These are phyloP conservation scores for Dryas drummondii DNA, from an alignment of 306 rosid genomes.

Conservation along the genomic window DNA sequence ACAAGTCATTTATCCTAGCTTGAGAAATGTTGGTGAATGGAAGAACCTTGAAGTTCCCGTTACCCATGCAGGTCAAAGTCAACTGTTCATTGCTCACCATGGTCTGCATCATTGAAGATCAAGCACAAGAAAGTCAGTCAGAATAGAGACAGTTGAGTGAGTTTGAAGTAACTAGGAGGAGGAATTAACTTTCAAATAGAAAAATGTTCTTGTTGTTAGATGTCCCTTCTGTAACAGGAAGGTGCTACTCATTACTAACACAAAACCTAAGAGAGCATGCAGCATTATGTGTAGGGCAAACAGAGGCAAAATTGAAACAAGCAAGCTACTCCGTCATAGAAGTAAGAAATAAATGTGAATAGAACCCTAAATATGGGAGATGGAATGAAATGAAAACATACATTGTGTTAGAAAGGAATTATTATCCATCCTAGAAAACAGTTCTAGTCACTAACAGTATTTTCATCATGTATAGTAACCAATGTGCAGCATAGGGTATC, in stretches of 20 bases:
- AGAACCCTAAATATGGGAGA: too few relatives aligned
- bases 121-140: not conserved
- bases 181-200: not conserved
- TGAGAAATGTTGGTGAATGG: slow-evolving; percentile 70
- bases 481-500: not conserved
- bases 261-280: not conserved
- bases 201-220: slow-evolving; percentile 4
- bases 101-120: slow-evolving; percentile 52
- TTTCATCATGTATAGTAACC: not conserved
- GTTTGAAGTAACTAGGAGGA: slow-evolving; percentile 4
- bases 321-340: not conserved
- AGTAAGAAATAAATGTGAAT: not conserved
- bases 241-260: not conserved
- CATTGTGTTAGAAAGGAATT: not conserved
- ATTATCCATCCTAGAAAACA: not conserved
- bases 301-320: not conserved
- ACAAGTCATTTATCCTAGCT: slow-evolving; percentile 71
- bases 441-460: not conserved
- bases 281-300: not conserved
- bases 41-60: slow-evolving; percentile 74
- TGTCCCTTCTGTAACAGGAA: not conserved
- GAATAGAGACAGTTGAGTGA: not conserved
- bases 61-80: slow-evolving; percentile 78
- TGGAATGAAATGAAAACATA: too few relatives aligned
- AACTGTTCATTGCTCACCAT: slow-evolving; percentile 75